Percentiles rank a stretch among this genome's conserved stretches.
Evolutionary conservation across 2,329 filamentous ascomycete species (phyloP).

Genomic region (Amesomyces nigricolor): DNA sequence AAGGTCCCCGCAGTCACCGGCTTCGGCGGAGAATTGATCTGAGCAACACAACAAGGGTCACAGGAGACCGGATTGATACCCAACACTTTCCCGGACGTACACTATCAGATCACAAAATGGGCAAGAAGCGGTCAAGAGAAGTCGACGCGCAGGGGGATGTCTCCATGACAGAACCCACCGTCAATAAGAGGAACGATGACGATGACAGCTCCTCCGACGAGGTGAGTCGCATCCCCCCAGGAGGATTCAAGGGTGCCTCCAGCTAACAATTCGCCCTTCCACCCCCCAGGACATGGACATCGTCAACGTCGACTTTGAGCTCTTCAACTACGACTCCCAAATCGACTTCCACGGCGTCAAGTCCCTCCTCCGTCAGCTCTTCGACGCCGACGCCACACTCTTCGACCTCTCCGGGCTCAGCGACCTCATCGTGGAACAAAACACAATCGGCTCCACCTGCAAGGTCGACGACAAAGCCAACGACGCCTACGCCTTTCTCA

Average conservation of each 20-base stretch:
- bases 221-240: conserved; percentile 15
- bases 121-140: conserved; percentile 35
- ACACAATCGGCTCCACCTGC: conserved; percentile 84
- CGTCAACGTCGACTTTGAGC: conserved; percentile 95
- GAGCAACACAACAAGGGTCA: not conserved
- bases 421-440: conserved; percentile 81
- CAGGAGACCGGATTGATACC: not conserved
- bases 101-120: conserved; percentile 26
- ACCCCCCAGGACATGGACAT: conserved; percentile 73
- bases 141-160: conserved; percentile 28
- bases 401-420: conserved; percentile 84
- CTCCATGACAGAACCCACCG: conserved; percentile 22
- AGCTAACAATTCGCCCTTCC: not conserved
- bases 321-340: conserved; percentile 88
- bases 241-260: conserved; percentile 1
- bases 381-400: conserved; percentile 79
- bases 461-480: conserved; percentile 94
- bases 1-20: conserved; percentile 17
- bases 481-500: conserved; percentile 89
- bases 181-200: conserved; percentile 38
- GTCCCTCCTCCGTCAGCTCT: conserved; percentile 79
- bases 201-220: conserved; percentile 48
- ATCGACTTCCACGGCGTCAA: conserved; percentile 96
- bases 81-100: not conserved
- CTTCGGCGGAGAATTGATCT: not conserved